A percentile compares a stretch with the other conserved stretches of the same genome.
phyloP scores from a whole-genome alignment of 768 basidiomycete species.

The Auricularia sp. region DNA sequence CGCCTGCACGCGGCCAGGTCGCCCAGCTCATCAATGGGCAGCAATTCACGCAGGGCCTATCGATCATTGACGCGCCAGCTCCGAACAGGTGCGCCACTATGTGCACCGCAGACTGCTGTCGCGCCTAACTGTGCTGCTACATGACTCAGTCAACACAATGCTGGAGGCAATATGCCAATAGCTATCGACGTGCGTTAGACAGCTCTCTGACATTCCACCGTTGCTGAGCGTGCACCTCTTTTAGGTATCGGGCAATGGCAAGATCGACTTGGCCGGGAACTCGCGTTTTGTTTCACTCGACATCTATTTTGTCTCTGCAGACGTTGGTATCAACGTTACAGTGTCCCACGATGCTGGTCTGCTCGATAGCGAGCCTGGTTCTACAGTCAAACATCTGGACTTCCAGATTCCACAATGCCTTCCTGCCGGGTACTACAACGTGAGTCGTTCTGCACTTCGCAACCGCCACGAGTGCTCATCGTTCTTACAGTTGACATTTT shows the following conservation, averaged over 20 bases:
- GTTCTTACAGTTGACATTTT: constrained; percentile 5
- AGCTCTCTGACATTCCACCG: neutral
- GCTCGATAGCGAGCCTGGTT: constrained; percentile 3
- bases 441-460: neutral
- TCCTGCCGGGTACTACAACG: constrained; percentile 2
- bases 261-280: neutral
- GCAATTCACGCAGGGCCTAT: constrained; percentile 5
- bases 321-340: constrained; percentile 2
- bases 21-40: constrained; percentile 5
- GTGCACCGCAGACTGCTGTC: neutral
- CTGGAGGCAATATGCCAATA: neutral
- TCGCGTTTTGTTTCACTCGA: constrained; percentile 4
- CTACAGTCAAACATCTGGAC: constrained; percentile 5
- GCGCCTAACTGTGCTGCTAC: neutral
- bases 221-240: neutral
- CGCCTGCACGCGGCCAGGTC: constrained; percentile 9
- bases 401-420: constrained; percentile 19
- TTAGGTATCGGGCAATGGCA: constrained; percentile 3
- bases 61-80: constrained; percentile 4
- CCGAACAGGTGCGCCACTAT: constrained; percentile 2
- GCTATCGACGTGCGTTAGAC: neutral
- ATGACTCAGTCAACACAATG: neutral
- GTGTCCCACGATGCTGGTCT: constrained; percentile 2
- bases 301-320: constrained; percentile 2
- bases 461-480: neutral